A percentile compares a stretch with the other conserved stretches of the same genome.
Evolutionary conservation across 1,284 basidiomycete genomes (phyloP).

Genomic region (Melanopsichium pennsylvanicum): DNA sequence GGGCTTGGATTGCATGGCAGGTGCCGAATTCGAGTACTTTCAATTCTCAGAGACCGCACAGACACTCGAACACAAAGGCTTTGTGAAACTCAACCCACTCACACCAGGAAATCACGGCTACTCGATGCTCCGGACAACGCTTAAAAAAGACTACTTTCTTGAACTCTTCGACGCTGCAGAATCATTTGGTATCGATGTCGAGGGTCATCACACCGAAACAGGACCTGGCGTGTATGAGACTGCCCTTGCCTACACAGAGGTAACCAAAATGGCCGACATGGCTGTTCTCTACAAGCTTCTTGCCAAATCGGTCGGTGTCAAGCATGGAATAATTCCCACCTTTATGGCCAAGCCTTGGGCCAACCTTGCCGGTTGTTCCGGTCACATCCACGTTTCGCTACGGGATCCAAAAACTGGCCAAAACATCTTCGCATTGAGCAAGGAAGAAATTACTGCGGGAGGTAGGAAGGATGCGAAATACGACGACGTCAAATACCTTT

Average conservation of each 20-base stretch:
- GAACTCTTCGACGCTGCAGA: slow-evolving; percentile 81
- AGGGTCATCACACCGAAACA: slow-evolving; percentile 95
- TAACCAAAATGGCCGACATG: slow-evolving; percentile 89
- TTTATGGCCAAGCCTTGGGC: slow-evolving; percentile 98
- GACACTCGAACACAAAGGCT: slow-evolving; percentile 79
- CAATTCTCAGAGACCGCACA: slow-evolving; percentile 87
- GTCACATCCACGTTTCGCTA: slow-evolving; percentile 90
- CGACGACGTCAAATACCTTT: slow-evolving; percentile 83
- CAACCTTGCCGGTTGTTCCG: slow-evolving; percentile 65
- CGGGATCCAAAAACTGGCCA: slow-evolving; percentile 73
- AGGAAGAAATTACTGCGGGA: slow-evolving; percentile 73
- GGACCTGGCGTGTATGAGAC: slow-evolving; percentile 87
- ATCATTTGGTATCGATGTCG: slow-evolving; percentile 82
- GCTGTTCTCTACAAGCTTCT: slow-evolving; percentile 90
- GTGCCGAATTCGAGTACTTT: slow-evolving; percentile 95
- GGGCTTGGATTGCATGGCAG: slow-evolving; percentile 70
- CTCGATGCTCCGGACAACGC: slow-evolving; percentile 58
- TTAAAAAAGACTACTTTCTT: slow-evolving; percentile 89
- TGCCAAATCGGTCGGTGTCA: slow-evolving; percentile 90
- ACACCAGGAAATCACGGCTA: slow-evolving; percentile 79
- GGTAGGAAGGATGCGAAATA: slow-evolving; percentile 75
- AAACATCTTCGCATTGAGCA: slow-evolving; percentile 80
- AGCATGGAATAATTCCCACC: slow-evolving; percentile 84
- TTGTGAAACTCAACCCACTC: slow-evolving; percentile 76
- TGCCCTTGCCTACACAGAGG: slow-evolving; percentile 86